phyloP scores from a whole-genome alignment of 352 stramenopile species.

The Peronospora belbahrii region DNA sequence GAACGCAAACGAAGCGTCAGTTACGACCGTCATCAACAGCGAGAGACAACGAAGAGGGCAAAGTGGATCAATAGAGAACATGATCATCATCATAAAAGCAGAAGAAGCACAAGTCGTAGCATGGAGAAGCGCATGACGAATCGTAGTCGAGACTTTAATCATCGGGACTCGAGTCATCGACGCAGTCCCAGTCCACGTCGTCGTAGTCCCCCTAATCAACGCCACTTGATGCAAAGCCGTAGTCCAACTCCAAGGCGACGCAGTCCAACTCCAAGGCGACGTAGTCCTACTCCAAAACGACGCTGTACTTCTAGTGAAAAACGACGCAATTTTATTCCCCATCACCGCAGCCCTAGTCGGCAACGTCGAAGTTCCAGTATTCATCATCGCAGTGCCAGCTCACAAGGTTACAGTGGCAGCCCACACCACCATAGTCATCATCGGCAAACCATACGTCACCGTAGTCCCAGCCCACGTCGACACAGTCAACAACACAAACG shows the following conservation, averaged over 20 bases:
- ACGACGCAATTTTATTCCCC: not conserved
- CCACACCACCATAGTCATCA: not conserved
- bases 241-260: constrained; percentile 2
- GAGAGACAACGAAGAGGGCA: not conserved
- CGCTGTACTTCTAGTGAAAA: constrained; percentile 1
- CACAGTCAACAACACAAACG: not conserved
- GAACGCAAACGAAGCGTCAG: constrained; percentile 11
- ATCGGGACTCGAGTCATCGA: constrained; percentile 2
- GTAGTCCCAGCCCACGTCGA: constrained; percentile 2
- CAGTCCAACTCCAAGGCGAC: constrained; percentile 4
- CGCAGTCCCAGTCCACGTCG: constrained; percentile 4
- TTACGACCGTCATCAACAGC: constrained; percentile 9
- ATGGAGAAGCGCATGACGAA: not conserved
- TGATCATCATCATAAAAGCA: not conserved
- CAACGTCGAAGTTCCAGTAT: not conserved
- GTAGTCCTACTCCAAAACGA: constrained; percentile 2
- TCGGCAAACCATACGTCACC: not conserved
- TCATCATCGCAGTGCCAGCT: not conserved
- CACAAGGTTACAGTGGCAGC: constrained; percentile 4
- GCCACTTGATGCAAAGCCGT: not conserved
- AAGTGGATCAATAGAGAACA: not conserved
- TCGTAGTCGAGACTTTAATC: constrained; percentile 4
- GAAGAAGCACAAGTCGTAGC: constrained; percentile 19
- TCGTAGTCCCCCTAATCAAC: constrained; percentile 5
- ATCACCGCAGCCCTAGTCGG: not conserved